These are phyloP conservation scores for Kickxella alabastrina DNA, from an alignment of 192 early-diverging fungal species.

Conservation along the genomic window DNA sequence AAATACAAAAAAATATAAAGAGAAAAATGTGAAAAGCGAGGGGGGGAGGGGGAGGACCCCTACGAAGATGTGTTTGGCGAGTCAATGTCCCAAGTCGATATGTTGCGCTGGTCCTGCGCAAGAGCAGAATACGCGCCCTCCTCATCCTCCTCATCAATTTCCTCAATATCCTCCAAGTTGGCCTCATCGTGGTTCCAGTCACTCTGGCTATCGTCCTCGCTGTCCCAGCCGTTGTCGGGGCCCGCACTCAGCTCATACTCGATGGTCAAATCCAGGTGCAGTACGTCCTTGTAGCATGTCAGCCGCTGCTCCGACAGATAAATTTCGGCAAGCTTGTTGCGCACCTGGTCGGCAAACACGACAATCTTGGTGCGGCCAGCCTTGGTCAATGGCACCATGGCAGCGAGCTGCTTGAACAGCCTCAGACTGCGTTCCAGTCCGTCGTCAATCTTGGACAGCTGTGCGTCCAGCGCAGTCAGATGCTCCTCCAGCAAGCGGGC, in stretches of 20 bases:
- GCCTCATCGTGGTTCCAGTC: neutral
- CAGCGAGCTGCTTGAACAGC: conserved; percentile 61
- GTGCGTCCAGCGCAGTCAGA: conserved; percentile 51
- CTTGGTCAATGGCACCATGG: conserved; percentile 69
- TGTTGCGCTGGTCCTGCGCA: neutral
- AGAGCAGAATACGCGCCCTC: neutral
- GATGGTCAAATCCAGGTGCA: conserved; percentile 59
- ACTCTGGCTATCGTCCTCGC: neutral
- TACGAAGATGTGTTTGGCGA: no score
- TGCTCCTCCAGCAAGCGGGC: conserved; percentile 40
- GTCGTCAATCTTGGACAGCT: conserved; percentile 52
- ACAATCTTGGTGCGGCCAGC: conserved; percentile 59
- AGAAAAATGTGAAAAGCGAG: no score
- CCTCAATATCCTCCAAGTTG: neutral
- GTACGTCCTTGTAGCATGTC: conserved; percentile 68
- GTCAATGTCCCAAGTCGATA: conserved; percentile 5
- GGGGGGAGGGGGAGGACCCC: neutral
- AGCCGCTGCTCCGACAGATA: conserved; percentile 61
- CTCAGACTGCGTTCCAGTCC: conserved; percentile 56
- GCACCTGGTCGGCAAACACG: conserved; percentile 40
- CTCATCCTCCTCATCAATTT: neutral
- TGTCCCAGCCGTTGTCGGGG: neutral
- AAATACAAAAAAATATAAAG: no score
- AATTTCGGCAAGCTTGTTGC: conserved; percentile 53
- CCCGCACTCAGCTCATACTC: conserved; percentile 43